A percentile compares a stretch with the other conserved stretches of the same genome.
Evolutionary conservation across 371 early-diverging fungal genomes (phyloP).

Genomic region (Zychaea mexicana): DNA sequence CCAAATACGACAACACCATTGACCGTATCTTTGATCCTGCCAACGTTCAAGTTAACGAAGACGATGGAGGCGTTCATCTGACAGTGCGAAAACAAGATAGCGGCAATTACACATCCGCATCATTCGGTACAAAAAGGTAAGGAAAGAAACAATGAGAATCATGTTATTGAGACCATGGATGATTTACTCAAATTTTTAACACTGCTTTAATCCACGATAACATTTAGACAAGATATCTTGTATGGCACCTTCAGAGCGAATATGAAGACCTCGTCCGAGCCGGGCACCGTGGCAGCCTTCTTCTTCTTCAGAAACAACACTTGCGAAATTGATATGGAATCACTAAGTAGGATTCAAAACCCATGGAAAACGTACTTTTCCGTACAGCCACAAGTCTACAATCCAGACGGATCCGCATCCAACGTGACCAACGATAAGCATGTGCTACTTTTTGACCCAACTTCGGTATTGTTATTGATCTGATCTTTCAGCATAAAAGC

Average conservation of each 20-base stretch:
- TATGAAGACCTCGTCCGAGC: constrained; percentile 29
- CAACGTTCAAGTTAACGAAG: constrained; percentile 27
- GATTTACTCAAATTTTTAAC: no score
- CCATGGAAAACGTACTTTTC: constrained; percentile 41
- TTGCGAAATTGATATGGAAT: constrained; percentile 49
- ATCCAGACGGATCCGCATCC: constrained; percentile 35
- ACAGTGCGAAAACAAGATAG: constrained; percentile 14
- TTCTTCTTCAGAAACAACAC: constrained; percentile 37
- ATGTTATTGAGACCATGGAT: no score
- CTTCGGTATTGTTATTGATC: constrained; percentile 16
- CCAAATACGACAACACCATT: constrained; percentile 29
- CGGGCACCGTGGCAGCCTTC: constrained; percentile 47
- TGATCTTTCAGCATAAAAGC: background rate
- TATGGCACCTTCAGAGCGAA: constrained; percentile 46
- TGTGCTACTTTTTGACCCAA: constrained; percentile 27
- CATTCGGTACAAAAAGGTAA: constrained; percentile 44
- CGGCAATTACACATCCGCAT: constrained; percentile 20
- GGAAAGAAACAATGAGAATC: no score
- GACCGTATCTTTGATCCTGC: constrained; percentile 33
- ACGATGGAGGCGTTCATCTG: constrained; percentile 23
- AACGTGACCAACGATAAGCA: constrained; percentile 33
- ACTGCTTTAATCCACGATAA: background rate
- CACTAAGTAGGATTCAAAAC: constrained; percentile 29
- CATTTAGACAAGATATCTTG: constrained; percentile 32
- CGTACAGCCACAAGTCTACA: constrained; percentile 43